Conservation (phyloP, 768 basidiomycete genomes). For the Butyriboletus loyo region DNA sequence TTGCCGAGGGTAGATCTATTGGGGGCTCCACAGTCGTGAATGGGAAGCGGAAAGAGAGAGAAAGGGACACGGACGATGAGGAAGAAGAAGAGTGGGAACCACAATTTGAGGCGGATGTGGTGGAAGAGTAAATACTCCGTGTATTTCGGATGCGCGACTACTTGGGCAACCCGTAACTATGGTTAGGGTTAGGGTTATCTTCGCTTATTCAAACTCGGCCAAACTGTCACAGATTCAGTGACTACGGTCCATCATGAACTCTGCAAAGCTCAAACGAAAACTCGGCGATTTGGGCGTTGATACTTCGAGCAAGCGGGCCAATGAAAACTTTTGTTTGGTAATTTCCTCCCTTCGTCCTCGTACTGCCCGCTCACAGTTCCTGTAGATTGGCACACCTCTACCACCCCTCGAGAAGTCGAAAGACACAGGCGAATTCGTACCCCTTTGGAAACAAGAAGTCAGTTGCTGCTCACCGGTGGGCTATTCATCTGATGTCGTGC, state of each 20-base stretch:
- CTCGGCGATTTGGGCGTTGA: conserved; percentile 79
- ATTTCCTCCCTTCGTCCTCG: conserved; percentile 13
- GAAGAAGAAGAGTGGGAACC: conserved; percentile 33
- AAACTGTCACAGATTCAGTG: background rate
- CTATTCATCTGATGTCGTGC: conserved; percentile 16
- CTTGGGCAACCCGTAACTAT: conserved; percentile 7
- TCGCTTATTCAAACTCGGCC: background rate
- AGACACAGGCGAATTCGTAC: conserved; percentile 93
- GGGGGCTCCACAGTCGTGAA: conserved; percentile 14
- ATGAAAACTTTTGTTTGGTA: conserved; percentile 85
- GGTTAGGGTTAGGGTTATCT: conserved; percentile 18
- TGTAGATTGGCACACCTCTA: conserved; percentile 88
- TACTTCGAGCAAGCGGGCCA: conserved; percentile 63
- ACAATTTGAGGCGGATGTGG: conserved; percentile 7
- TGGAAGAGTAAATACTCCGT: too few species aligned
- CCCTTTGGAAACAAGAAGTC: conserved; percentile 97
- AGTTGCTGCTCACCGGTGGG: conserved; percentile 23
- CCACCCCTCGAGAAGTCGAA: conserved; percentile 93
- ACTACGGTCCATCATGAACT: conserved; percentile 34
- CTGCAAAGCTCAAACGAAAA: conserved; percentile 74
- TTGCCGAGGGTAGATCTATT: conserved; percentile 49
- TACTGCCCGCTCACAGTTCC: background rate
- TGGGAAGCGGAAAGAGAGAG: conserved; percentile 38
- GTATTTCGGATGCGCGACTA: too few species aligned
- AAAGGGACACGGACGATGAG: conserved; percentile 30